Evolutionary conservation across 805 yeast species (phyloP), one percentile per base, ranked within the genome.

Genomic region (Lachancea cidri): DNA sequence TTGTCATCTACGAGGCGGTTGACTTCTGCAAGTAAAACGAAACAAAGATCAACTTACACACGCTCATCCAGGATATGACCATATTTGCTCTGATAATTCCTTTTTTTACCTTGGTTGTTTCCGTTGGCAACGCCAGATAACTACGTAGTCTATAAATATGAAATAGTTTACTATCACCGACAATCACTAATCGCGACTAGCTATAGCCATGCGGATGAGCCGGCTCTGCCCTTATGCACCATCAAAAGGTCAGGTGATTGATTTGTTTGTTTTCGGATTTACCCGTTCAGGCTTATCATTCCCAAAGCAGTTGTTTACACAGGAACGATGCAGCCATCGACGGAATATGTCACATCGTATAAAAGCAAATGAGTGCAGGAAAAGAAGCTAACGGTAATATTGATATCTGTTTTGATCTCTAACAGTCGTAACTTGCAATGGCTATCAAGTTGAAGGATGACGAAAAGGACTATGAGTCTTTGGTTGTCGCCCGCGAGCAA

Each of bases 1-100:
- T 41, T 53, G 9, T 45, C 55, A 8, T 42, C 45, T 16, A 42
- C 57, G 4, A 44, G 49, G 16, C 46, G 47, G 5, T 36, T 37
- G 7, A 29, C 29, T 6, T 40, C 47, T 29, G 20, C 43, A 2
- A 33, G 30, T 8, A 17, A 20, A 5, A 25, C 32, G 11, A 39
- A 39, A 24, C 8, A 24, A 3, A 37, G 35, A 4, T 16, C 39
- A 30, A 17, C 32, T 5, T 35, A 38, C 5, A 8, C 43, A 11
- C 30, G 43, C 11, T 13, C 39, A 5, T 32, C 30, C 15, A 34
- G 32, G 22, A 27, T 14, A 19, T 39, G 22, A 25, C 5, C 7
- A n/a, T 5, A 30, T n/a, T n/a, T n/a, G 27, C 11, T 22, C 11
- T 11, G 27, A 22, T 7, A 22, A 22, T 22, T 22, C 27, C 11